Conservation (phyloP, 1,139 yeast species). For the Geotrichum fermentans region DNA sequence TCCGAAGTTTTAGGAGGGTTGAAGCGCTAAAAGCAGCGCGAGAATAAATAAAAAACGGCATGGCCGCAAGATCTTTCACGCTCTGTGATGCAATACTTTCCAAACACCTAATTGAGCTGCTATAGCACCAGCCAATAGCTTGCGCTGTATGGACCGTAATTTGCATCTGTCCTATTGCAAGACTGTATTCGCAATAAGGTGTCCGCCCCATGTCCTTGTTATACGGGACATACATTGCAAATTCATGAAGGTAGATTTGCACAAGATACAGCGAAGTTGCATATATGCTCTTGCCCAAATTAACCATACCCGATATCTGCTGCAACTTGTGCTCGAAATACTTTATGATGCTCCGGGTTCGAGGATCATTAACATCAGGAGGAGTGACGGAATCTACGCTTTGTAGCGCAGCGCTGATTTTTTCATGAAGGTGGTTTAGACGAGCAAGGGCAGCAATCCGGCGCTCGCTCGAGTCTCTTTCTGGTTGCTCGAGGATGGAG, state of each 20-base stretch:
- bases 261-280: constrained; percentile 45
- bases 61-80: constrained; percentile 40
- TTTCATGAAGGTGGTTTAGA: constrained; percentile 57
- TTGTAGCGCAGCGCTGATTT: constrained; percentile 40
- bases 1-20: constrained; percentile 56
- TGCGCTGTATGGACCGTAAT: constrained; percentile 25
- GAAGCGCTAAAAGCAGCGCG: constrained; percentile 67
- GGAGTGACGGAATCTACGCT: constrained; percentile 27
- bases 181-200: constrained; percentile 37
- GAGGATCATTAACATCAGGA: constrained; percentile 30
- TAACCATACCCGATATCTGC: not conserved
- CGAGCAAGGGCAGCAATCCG: constrained; percentile 57
- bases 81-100: constrained; percentile 22
- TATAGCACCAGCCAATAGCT: constrained; percentile 27
- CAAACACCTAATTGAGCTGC: constrained; percentile 26
- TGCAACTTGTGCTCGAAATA: constrained; percentile 28
- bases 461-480: constrained; percentile 23
- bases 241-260: constrained; percentile 71
- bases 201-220: constrained; percentile 33
- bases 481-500: constrained; percentile 42
- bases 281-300: constrained; percentile 5
- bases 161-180: constrained; percentile 29
- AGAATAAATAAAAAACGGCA: constrained; percentile 61
- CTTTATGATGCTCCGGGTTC: constrained; percentile 26
- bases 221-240: constrained; percentile 40